Conservation (phyloP, 129 eudicot genomes). For the Daucus carota region DNA sequence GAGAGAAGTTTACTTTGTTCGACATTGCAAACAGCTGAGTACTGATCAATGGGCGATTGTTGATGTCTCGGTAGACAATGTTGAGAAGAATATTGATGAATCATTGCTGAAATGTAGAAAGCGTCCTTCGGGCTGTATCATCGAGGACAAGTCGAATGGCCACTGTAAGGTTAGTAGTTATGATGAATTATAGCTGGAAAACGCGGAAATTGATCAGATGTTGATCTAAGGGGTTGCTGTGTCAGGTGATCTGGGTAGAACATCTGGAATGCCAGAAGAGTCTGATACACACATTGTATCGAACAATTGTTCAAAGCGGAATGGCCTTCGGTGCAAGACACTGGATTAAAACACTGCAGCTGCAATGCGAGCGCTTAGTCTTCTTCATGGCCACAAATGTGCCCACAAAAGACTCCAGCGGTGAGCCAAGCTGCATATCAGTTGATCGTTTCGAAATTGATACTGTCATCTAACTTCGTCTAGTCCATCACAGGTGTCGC, state of each 20-base stretch:
- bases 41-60: constrained; percentile 84
- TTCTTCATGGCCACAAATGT: constrained; percentile 89
- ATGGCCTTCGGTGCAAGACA: constrained; percentile 93
- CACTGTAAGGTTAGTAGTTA: constrained; percentile 64
- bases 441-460: background rate
- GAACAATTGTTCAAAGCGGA: constrained; percentile 74
- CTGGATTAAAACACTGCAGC: constrained; percentile 92
- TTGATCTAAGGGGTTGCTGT: background rate
- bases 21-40: constrained; percentile 65
- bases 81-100: constrained; percentile 65
- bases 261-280: constrained; percentile 76
- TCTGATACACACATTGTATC: constrained; percentile 54
- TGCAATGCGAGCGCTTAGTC: constrained; percentile 82
- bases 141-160: constrained; percentile 77
- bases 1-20: constrained; percentile 78
- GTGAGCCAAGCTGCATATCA: constrained; percentile 25
- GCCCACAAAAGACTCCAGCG: constrained; percentile 81
- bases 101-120: constrained; percentile 75
- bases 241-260: constrained; percentile 95
- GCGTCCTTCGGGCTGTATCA: constrained; percentile 90
- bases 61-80: constrained; percentile 73
- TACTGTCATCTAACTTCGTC: background rate
- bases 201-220: background rate
- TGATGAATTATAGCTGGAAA: background rate
- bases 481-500: constrained; percentile 44